phyloP scores from a whole-genome alignment of 805 yeast species.

The Yamadazyma tumulicola region DNA sequence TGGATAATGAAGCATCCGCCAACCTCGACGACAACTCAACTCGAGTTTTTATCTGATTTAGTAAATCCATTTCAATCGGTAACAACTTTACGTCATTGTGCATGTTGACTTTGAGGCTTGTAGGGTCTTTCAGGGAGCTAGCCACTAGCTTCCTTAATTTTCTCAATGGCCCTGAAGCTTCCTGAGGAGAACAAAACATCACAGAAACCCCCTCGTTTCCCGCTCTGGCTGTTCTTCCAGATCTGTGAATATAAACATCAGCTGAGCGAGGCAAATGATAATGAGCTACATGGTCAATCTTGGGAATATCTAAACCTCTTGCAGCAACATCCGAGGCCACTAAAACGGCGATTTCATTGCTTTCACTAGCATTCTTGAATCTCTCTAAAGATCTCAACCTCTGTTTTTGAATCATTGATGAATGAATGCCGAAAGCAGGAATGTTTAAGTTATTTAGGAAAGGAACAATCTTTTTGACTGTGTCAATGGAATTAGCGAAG shows the following conservation, averaged over 20 bases:
- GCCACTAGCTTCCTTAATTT: conserved; percentile 63
- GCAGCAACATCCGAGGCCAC: conserved; percentile 98
- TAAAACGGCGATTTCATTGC: conserved; percentile 58
- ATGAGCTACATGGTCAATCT: conserved; percentile 90
- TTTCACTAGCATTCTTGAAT: conserved; percentile 53
- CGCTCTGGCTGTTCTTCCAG: conserved; percentile 99
- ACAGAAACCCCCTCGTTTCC: conserved; percentile 93
- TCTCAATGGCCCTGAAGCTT: conserved; percentile 81
- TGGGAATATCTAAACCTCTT: conserved; percentile 90
- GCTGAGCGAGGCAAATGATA: conserved; percentile 94
- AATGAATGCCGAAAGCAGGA: conserved; percentile 76
- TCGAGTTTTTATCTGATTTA: conserved; percentile 68
- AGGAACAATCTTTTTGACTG: conserved; percentile 83
- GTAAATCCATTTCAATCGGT: conserved; percentile 72
- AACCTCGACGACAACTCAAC: conserved; percentile 65
- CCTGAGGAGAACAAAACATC: conserved; percentile 89
- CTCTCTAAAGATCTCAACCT: conserved; percentile 82
- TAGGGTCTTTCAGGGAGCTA: conserved; percentile 17
- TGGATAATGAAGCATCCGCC: conserved; percentile 66
- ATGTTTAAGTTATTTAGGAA: conserved; percentile 66
- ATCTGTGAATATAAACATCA: conserved; percentile 90
- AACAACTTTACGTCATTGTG: conserved; percentile 58
- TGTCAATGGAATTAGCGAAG: conserved; percentile 92
- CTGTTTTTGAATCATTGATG: conserved; percentile 93
- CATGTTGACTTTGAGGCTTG: conserved; percentile 25